Base-by-base conservation (phyloP, 768 basidiomycete species). In the Amanita muscaria region DNA sequence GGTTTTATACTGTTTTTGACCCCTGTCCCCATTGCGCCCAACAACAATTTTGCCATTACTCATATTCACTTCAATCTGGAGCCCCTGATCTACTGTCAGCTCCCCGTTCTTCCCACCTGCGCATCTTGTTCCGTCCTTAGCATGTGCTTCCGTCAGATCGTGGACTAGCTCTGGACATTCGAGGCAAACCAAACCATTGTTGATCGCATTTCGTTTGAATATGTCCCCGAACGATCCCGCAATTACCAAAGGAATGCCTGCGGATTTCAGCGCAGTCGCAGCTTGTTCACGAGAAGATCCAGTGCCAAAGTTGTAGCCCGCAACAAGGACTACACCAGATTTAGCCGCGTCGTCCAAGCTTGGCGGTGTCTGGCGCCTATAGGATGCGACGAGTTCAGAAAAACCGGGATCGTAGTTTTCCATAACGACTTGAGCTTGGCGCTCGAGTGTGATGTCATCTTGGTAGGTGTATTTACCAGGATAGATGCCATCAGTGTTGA, bases 141-240 rank as follows among this genome's bases (percentile, higher is more conserved):
- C 85, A 58, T 83, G 89, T 37, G 65, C 62, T 31, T 66, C 64
- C 1, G 96, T 97, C 44, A 98, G 69, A 53, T 96, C 91, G 14
- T 68, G 64, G 14, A 98, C 84, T 31, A 99, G 77, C 56, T 86
- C 87, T 0, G 94, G 93, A 47, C 80, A 85, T 65, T 98, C 94
- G 35, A 97, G 64, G 58, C 96, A 96, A 40, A 99, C 88, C 5
- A 99, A 72, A 8, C 92, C 94, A 59, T 99, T 98, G 68, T 99
- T 99, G 68, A 98, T 98, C 14, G 91, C 87, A 62, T 99, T 99
- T 24, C 96, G 81, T 70, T 98, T 97, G 76, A 96, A 99, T 57
- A 98, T 98, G 61, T 99, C 96, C 8, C 96, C 94, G 54, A 99
- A 99, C 23, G 92, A 96, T 25, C 93, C 96, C n/a, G 91, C 91